phyloP scores from a whole-genome alignment of 139 green algal species.

The Tetradesmus obliquus region DNA sequence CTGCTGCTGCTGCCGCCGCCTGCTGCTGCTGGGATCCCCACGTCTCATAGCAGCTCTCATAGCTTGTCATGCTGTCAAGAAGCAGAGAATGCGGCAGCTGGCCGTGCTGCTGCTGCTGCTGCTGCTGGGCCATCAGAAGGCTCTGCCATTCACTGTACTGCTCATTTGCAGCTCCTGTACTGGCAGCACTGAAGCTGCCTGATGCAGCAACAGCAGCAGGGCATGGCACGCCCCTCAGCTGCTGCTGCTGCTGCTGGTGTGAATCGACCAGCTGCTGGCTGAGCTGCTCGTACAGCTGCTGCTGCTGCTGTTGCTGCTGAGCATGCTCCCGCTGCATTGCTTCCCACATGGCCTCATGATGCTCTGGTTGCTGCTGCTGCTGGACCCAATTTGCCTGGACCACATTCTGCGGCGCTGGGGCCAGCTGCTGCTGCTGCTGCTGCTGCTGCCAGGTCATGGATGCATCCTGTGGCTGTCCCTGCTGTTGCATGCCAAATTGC shows the following conservation, averaged over 20 bases:
- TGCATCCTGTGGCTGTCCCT: background rate
- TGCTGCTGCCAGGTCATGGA: background rate
- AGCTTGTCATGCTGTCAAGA: background rate
- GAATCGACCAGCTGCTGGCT: background rate
- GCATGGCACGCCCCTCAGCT: background rate
- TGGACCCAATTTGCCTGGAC: background rate
- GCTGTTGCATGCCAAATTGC: background rate
- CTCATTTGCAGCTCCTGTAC: background rate
- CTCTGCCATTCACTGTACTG: background rate
- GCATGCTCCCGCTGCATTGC: background rate
- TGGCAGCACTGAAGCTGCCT: background rate
- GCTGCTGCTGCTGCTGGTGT: background rate
- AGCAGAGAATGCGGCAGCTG: background rate
- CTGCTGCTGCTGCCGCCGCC: conserved; percentile 8
- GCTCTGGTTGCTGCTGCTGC: background rate
- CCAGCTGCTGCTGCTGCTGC: conserved; percentile 25
- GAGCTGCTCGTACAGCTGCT: conserved; percentile 1
- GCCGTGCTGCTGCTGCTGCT: background rate
- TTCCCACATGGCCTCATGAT: background rate
- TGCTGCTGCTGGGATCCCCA: conserved; percentile 4
- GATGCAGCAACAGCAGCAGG: background rate
- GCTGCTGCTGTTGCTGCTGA: conserved; percentile 24
- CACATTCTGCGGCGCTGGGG: background rate
- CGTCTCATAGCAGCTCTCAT: background rate
- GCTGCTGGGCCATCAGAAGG: background rate